Conservation (phyloP, 495 filamentous ascomycete species). For the Xylaria sp. region DNA sequence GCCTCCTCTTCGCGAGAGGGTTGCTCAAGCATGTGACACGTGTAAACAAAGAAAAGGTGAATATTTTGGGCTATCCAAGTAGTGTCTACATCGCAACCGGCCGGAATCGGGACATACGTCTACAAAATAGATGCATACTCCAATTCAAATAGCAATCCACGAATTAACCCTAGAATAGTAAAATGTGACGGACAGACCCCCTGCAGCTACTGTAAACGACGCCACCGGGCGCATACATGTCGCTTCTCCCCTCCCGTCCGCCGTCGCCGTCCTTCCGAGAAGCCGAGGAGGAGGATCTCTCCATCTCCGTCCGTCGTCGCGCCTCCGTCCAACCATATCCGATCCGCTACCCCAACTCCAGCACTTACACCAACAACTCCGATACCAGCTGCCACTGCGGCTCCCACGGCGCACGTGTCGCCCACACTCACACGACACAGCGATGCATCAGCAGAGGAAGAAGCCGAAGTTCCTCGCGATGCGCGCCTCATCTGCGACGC, state of each 20-base stretch:
- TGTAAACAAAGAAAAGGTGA: constrained; percentile 52
- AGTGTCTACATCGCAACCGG: not conserved
- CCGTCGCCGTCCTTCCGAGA: constrained; percentile 17
- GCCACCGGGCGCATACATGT: constrained; percentile 14
- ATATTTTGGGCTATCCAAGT: not conserved
- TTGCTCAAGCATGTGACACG: constrained; percentile 53
- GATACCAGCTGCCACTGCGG: not conserved
- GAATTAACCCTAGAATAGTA: not conserved
- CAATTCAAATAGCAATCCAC: not conserved
- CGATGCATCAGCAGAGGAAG: constrained; percentile 44
- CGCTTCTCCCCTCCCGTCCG: constrained; percentile 11
- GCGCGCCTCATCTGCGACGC: constrained; percentile 64
- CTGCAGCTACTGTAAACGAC: constrained; percentile 23
- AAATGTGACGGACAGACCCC: constrained; percentile 21
- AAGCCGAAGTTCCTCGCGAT: constrained; percentile 54
- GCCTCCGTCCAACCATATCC: constrained; percentile 5
- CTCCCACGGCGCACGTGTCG: constrained; percentile 14
- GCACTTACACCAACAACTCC: constrained; percentile 12
- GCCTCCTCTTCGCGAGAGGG: constrained; percentile 39
- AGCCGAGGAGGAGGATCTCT: constrained; percentile 10
- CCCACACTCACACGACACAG: constrained; percentile 24
- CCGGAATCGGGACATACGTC: not conserved
- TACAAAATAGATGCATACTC: not conserved
- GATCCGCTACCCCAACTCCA: constrained; percentile 19
- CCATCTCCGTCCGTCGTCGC: not conserved